Conservation (phyloP, 768 basidiomycete species). For the Phanerochaete carnosa region DNA sequence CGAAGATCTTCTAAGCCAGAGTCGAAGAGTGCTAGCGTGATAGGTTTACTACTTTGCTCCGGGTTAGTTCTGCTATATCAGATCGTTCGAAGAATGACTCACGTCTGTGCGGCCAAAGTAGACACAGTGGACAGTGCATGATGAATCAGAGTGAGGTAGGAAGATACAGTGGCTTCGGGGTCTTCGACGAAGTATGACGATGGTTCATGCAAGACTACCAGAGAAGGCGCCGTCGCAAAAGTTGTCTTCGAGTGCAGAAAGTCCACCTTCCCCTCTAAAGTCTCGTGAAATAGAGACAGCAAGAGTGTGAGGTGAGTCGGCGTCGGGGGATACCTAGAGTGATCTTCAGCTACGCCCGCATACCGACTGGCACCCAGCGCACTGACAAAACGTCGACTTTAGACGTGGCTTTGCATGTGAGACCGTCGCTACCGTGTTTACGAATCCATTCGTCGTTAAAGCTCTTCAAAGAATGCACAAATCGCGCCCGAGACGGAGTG, state of each 20-base stretch:
- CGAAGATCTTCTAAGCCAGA: constrained; percentile 36
- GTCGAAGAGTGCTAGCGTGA: constrained; percentile 56
- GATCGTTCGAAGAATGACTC: constrained; percentile 14
- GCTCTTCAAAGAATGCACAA: constrained; percentile 39
- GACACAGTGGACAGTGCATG: constrained; percentile 42
- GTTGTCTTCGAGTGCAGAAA: constrained; percentile 30
- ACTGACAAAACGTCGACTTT: constrained; percentile 53
- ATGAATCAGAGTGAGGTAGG: constrained; percentile 48
- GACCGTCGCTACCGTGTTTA: constrained; percentile 28
- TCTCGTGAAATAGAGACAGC: constrained; percentile 45
- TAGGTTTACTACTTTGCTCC: constrained; percentile 17
- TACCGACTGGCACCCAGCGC: background rate
- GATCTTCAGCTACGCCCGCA: background rate
- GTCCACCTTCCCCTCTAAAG: constrained; percentile 20
- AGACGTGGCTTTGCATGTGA: constrained; percentile 11
- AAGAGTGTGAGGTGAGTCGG: constrained; percentile 52
- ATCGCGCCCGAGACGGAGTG: constrained; percentile 46
- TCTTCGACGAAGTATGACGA: constrained; percentile 47
- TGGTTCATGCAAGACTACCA: constrained; percentile 60
- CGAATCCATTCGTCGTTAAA: constrained; percentile 46
- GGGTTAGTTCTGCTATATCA: background rate
- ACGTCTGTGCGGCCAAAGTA: constrained; percentile 29
- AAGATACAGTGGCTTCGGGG: constrained; percentile 33
- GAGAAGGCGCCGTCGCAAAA: constrained; percentile 38
- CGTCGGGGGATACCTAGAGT: constrained; percentile 59